Evolutionary conservation across 2,329 filamentous ascomycete genomes (phyloP).

Genomic region (Fonsecaea pedrosoi): DNA sequence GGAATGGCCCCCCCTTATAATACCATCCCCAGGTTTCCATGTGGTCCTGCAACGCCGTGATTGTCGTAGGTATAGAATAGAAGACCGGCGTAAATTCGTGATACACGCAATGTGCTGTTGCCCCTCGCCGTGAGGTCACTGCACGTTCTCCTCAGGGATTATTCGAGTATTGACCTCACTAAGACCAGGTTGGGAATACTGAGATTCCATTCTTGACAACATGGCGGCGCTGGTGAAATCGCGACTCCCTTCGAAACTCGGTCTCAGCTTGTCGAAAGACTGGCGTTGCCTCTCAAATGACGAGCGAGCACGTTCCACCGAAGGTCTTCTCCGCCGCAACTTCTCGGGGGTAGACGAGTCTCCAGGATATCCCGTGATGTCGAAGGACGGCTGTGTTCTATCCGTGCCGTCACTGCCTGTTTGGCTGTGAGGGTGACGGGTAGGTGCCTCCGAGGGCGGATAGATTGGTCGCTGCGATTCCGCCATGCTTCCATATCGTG

Average conservation of each 20-base stretch:
- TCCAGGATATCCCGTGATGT: conserved; percentile 52
- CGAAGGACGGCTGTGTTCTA: conserved; percentile 63
- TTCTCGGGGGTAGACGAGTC: conserved; percentile 64
- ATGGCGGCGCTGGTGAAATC: conserved; percentile 92
- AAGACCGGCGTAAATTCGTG: conserved; percentile 30
- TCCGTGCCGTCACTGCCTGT: conserved; percentile 95
- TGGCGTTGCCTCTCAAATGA: conserved; percentile 87
- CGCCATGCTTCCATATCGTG: conserved; percentile 64
- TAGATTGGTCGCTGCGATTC: conserved; percentile 94
- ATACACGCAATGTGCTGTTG: conserved; percentile 12
- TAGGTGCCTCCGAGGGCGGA: conserved; percentile 82
- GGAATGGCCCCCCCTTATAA: background rate
- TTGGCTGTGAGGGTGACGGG: conserved; percentile 80
- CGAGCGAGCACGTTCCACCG: conserved; percentile 73
- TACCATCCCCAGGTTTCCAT: conserved; percentile 3
- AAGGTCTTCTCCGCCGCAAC: conserved; percentile 55
- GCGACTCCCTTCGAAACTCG: conserved; percentile 83
- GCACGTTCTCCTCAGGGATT: conserved; percentile 25
- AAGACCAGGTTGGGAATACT: conserved; percentile 55
- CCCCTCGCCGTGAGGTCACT: conserved; percentile 19
- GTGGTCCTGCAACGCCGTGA: conserved; percentile 7
- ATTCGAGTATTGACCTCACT: conserved; percentile 31
- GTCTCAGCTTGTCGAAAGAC: conserved; percentile 83
- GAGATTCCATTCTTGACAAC: conserved; percentile 81
- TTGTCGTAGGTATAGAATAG: conserved; percentile 23